Evolutionary conservation across 129 eudicot genomes (phyloP), one percentile per base, ranked within the genome.

Genomic region (Escallonia rubra): DNA sequence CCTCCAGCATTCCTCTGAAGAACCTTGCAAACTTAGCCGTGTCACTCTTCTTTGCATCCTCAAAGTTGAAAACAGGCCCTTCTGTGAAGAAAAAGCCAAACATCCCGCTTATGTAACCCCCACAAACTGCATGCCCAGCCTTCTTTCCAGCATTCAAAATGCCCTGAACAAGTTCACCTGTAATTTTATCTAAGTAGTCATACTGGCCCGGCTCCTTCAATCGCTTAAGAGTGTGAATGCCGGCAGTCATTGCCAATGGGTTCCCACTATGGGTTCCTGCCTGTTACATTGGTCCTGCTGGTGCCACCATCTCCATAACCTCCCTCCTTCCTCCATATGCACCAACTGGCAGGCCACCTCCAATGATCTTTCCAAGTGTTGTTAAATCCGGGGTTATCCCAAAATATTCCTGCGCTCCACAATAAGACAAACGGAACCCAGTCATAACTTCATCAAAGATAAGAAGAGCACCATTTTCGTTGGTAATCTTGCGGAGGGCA

Each of bases 271-370:
- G 80, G 14, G 96, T 89, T 44, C 95, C 96, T 0, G 95, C 99
- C 53, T 93, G 99, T 67, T 93, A 93, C 95, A 89, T 83, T 39
- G 98, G 96, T 23, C 98, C 96, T 1, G 93, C 87, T 4, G 98
- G 98, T 13, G 97, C 97, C 70, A 94, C 96, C 97, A 90, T 87
- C 84, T 94, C 96, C 97, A 94, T 94, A 15, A 94, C 86, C 6
- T 89, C 99, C 71, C 86, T 64, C 85, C 93, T 80, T 50, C 98
- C 95, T 49, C 96, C 97, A 61, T 94, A 94, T 8, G 96, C 99
- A 40, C 99, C 96, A 15, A 94, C 95, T 2, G 93, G 99, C 34
- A 85, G 74, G 9, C 98, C 98, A 13, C 98, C 96, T 42, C 98
- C 91, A 0, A 92, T 86, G 57, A 88, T 79, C 79, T 92, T 92